Evolutionary conservation across 164 flowering plant genomes (phyloP), one percentile per base, ranked within the genome.

Genomic region (Umbellularia californica): DNA sequence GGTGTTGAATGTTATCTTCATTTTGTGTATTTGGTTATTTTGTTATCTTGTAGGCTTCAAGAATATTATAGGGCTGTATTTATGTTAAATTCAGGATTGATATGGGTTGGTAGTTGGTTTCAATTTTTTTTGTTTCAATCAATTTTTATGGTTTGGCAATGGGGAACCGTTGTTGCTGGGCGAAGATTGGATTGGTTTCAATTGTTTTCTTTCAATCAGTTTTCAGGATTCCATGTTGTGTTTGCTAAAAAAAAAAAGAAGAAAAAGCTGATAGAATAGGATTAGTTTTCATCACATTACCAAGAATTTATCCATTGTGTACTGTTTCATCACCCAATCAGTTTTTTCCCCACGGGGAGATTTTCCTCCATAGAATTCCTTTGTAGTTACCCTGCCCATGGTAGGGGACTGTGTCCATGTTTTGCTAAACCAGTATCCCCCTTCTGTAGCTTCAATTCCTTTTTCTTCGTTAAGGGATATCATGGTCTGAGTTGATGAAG

Each of bases 301-400:
- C 86, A 81, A 81, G 55, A 5, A 19, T 41, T 76, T 50, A 66
- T 74, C 78, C 74, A 87, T 76, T 74, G 70, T 82, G 80, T 80
- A 88, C 76, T 85, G 87, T 71, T 84, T 85, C 90, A 90, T 85
- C 63, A 85, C n/a, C 90, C 90, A 90, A 70, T 73, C 68, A 24
- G 90, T 87, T 83, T 79, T 82, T 55, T 12, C 60, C 22, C 67
- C 86, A 71, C 65, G 7, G 51, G 85, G 84, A 19, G 74, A 80
- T 68, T 63, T 74, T 33, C 86, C 86, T n/a, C 71, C 80, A 71
- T 77, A 81, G 76, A 81, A 86, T 41, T 85, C 85, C 51, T 76
- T 70, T 65, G 90, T 84, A 27, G 82, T 84, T 70, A 80, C 88
- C 85, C 85, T 83, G 60, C 89, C 91, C 71, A 64, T 80, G 25